Evolutionary conservation across 2,329 filamentous ascomycete species (phyloP).

Genomic region (Trichoderma atrobrunneum): DNA sequence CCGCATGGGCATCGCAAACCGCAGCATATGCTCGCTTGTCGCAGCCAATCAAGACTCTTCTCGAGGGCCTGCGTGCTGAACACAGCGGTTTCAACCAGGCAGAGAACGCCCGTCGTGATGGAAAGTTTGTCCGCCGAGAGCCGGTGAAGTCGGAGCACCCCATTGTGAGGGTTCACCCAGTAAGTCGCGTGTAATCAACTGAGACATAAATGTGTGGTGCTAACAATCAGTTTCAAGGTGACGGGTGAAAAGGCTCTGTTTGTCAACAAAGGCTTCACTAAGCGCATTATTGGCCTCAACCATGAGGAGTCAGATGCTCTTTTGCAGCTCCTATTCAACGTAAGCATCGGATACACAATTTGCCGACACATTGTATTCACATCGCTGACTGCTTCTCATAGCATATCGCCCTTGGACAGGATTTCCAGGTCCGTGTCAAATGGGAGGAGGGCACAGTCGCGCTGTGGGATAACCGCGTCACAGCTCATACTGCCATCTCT

Average conservation of each 20-base stretch:
- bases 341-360: neutral
- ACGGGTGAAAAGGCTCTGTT: constrained; percentile 45
- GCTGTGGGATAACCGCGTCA: constrained; percentile 47
- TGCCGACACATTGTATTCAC: neutral
- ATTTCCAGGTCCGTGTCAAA: constrained; percentile 49
- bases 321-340: constrained; percentile 42
- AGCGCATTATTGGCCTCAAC: constrained; percentile 48
- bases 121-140: neutral
- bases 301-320: constrained; percentile 47
- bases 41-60: constrained; percentile 40
- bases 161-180: constrained; percentile 48
- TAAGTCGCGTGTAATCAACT: constrained; percentile 28
- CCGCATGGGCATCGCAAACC: constrained; percentile 47
- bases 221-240: neutral
- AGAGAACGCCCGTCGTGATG: constrained; percentile 43
- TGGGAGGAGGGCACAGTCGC: constrained; percentile 49
- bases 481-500: constrained; percentile 13
- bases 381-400: constrained; percentile 15
- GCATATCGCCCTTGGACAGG: constrained; percentile 49
- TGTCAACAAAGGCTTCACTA: constrained; percentile 46
- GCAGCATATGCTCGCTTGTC: constrained; percentile 46
- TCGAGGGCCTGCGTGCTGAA: constrained; percentile 44
- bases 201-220: neutral
- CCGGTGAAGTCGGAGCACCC: constrained; percentile 34
- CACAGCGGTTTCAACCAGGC: constrained; percentile 42